Base-by-base conservation (phyloP, 2,329 filamentous ascomycete genomes). In the Tolypocladium endophyticum region DNA sequence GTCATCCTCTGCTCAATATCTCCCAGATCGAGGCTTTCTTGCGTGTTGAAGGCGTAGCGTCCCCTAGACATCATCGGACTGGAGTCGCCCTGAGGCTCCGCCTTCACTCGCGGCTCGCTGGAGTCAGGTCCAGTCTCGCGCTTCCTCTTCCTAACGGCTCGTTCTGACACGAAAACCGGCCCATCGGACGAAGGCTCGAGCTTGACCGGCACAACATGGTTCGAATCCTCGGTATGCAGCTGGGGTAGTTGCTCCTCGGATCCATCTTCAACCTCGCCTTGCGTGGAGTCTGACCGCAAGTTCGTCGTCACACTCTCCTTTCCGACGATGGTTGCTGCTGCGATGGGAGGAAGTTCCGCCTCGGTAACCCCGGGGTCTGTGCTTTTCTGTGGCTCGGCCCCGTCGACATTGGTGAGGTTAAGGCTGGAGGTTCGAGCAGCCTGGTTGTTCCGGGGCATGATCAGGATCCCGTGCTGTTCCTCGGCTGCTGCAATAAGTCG, bases 1-100 rank as follows among this genome's bases (percentile, higher is more conserved):
- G 65, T 63, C n/a, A 74, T 65, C 45, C 58, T 67, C 38, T 71
- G 68, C 11, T 62, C 68, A 45, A 71, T 70, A 20, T 73, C 69
- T 18, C 70, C 74, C 1, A 88, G 74, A 66, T 88, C 85, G 57
- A 87, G 76, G 58, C 83, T 87, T 57, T 85, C 84, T 47, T 81
- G 75, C 0, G 77, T 73, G 25, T 72, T 65, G 61, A 77, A 61
- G 9, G 62, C 61, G 53, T 59, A 61, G 9, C 66, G 62, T 2
- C 64, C 63, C 4, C 61, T 55, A 2, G 66, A 59, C 20, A 65
- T 28, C 25, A 69, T 57, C n/a, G 70, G 72, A 52, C 71, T 74
- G 4, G 69, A 71, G 35, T 63, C 60, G n/a, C 64, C 65, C 3
- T 47, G 38, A 9, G 59, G 39, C 54, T 83, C 80, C 7, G 64